Percentiles rank a stretch among this genome's conserved stretches.
Conservation (phyloP, 2,329 filamentous ascomycete genomes). For the Aspergillus spinulosporus region DNA sequence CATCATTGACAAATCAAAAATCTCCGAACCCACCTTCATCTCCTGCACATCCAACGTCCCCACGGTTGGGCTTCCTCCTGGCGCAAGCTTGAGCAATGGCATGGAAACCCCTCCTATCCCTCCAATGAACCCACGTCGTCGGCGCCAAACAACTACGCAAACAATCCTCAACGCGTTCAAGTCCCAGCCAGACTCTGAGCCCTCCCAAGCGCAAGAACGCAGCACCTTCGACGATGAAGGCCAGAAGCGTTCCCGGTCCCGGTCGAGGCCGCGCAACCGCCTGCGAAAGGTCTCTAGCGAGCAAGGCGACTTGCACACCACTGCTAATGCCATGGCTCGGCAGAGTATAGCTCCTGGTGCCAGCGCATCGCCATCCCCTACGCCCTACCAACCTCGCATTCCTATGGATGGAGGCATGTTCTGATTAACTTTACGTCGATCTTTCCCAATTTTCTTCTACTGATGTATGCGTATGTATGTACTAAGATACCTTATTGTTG, state of each 20-base stretch:
- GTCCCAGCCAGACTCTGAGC: neutral
- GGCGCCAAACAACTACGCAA: slow-evolving; percentile 49
- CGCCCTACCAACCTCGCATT: slow-evolving; percentile 32
- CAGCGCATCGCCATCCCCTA: slow-evolving; percentile 31
- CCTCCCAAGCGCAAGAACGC: slow-evolving; percentile 32
- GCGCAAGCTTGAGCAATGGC: slow-evolving; percentile 56
- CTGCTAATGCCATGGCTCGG: slow-evolving; percentile 37
- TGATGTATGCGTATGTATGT: slow-evolving; percentile 1
- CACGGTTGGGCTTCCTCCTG: slow-evolving; percentile 58
- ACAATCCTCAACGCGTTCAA: slow-evolving; percentile 43
- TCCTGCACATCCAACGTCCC: slow-evolving; percentile 59
- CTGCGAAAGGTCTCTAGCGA: slow-evolving; percentile 54
- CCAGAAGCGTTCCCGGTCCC: slow-evolving; percentile 25
- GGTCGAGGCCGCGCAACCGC: slow-evolving; percentile 38
- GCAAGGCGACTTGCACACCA: slow-evolving; percentile 49
- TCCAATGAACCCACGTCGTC: slow-evolving; percentile 60
- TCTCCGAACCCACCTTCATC: slow-evolving; percentile 59
- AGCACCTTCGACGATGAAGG: slow-evolving; percentile 44
- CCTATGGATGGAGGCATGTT: slow-evolving; percentile 43
- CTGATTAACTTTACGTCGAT: slow-evolving; percentile 23
- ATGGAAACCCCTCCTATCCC: slow-evolving; percentile 56
- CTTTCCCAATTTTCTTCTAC: slow-evolving; percentile 10
- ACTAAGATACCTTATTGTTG: slow-evolving; percentile 15
- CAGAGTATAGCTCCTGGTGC: slow-evolving; percentile 38
- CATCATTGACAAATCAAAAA: slow-evolving; percentile 60